Base-by-base conservation (phyloP, 768 basidiomycete species). In the Coprinopsis strossmayeri region DNA sequence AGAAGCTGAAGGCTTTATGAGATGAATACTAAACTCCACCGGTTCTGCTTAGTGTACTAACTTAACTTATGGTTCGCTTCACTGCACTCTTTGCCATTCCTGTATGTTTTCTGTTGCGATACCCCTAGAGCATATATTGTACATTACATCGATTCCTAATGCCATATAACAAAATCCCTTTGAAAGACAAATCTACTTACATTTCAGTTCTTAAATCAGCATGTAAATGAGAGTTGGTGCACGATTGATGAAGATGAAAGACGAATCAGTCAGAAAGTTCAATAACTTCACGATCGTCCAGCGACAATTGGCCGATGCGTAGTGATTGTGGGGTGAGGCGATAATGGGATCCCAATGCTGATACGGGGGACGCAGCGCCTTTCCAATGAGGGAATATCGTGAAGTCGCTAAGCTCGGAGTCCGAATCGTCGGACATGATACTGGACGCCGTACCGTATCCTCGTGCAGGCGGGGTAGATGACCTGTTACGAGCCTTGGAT, bases 1-100 rank as follows among this genome's bases (percentile, higher is more conserved):
- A 64, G 40, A 48, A 56, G 55, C 51, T 63, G 46, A 58, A 55
- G 40, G 43, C 9, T 23, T 59, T 38, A 44, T n/a, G n/a, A n/a
- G n/a, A n/a, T n/a, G n/a, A n/a, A n/a, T n/a, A n/a, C n/a, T n/a
- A n/a, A n/a, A n/a, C n/a, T n/a, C n/a, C n/a, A n/a, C n/a, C n/a
- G n/a, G n/a, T n/a, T n/a, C n/a, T n/a, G n/a, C n/a, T n/a, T n/a
- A n/a, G n/a, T n/a, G n/a, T n/a, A n/a, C n/a, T n/a, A n/a, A n/a
- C n/a, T n/a, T n/a, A n/a, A n/a, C n/a, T n/a, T n/a, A n/a, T n/a
- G n/a, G n/a, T n/a, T n/a, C n/a, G n/a, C n/a, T n/a, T 13, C 13
- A 11, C 27, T 40, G 18, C 24, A 49, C 25, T 5, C 12, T 10
- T 26, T 40, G 18, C 17, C 26, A 17, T 26, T 30, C 44, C 13